A percentile compares a stretch with the other conserved stretches of the same genome.
Conservation (phyloP, 208 protist genomes). For the Leishmania major region DNA sequence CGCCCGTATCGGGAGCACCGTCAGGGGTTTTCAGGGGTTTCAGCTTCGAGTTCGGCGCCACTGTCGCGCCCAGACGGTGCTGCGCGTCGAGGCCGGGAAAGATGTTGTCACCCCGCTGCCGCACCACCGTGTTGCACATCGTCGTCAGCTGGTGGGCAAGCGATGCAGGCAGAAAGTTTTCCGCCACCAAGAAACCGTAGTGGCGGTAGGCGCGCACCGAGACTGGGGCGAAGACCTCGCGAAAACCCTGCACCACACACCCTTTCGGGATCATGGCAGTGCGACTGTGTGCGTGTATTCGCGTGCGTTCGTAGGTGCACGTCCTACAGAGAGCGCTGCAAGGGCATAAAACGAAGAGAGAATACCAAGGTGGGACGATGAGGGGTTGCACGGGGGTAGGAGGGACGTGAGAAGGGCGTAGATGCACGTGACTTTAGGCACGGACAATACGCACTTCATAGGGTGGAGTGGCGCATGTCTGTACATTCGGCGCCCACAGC, state of each 20-base stretch:
- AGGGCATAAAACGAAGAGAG: not conserved
- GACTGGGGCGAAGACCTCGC: constrained; percentile 40
- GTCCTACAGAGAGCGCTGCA: not conserved
- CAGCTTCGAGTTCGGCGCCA: constrained; percentile 35
- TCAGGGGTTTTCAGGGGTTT: constrained; percentile 10
- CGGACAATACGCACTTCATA: not conserved
- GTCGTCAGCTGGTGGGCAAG: constrained; percentile 30
- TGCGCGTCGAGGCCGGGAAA: constrained; percentile 73
- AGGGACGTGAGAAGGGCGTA: not conserved
- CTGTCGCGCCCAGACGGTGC: constrained; percentile 35
- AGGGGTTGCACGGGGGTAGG: no score
- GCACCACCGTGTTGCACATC: constrained; percentile 35
- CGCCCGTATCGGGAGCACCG: not conserved
- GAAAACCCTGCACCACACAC: constrained; percentile 40
- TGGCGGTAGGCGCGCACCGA: constrained; percentile 68
- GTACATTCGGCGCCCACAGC: not conserved
- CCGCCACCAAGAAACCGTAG: constrained; percentile 55
- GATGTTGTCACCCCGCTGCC: constrained; percentile 38
- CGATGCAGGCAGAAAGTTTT: constrained; percentile 35
- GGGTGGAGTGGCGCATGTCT: not conserved
- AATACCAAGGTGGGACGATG: not conserved
- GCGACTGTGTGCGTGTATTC: not conserved
- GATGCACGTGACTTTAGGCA: not conserved
- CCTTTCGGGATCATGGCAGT: constrained; percentile 5
- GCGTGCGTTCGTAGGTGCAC: constrained; percentile 2